Percentiles rank a stretch among this genome's conserved stretches.
Evolutionary conservation across 2,329 filamentous ascomycete genomes (phyloP).

Genomic region (Aspergillus sp.): DNA sequence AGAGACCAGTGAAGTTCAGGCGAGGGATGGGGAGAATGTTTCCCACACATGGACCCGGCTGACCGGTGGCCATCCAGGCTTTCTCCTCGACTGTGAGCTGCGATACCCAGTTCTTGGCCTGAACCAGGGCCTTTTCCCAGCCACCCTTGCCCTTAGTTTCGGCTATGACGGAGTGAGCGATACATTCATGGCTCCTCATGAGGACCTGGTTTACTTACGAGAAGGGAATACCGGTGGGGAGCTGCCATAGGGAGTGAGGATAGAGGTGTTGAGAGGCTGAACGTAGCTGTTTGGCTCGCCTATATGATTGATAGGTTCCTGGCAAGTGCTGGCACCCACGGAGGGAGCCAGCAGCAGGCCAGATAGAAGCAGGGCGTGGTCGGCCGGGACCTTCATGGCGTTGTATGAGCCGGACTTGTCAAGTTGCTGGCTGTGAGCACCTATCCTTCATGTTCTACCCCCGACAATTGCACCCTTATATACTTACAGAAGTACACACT

Average conservation of each 20-base stretch:
- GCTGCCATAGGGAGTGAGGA: conserved; percentile 22
- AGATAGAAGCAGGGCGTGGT: not conserved
- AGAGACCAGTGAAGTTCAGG: conserved; percentile 33
- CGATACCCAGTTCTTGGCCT: conserved; percentile 19
- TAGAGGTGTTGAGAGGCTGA: conserved; percentile 23
- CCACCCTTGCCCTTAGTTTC: conserved; percentile 23
- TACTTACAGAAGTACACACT: not conserved
- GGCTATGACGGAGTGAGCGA: conserved; percentile 13
- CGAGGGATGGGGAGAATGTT: conserved; percentile 34
- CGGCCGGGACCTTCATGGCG: not conserved
- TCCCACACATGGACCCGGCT: conserved; percentile 34
- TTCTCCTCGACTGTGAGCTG: conserved; percentile 30
- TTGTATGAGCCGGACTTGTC: not conserved
- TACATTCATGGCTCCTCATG: not conserved
- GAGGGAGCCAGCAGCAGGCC: not conserved
- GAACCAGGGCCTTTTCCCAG: conserved; percentile 23
- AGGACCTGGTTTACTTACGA: conserved; percentile 13
- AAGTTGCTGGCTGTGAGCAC: too few relatives aligned
- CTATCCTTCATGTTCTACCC: not conserved
- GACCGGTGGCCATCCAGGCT: conserved; percentile 30
- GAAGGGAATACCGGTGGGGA: conserved; percentile 23
- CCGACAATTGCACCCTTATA: not conserved
- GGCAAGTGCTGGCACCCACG: not conserved
- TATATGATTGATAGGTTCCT: not conserved
- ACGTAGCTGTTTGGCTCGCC: conserved; percentile 20